A percentile compares a stretch with the other conserved stretches of the same genome.
phyloP scores from a whole-genome alignment of 2,329 filamentous ascomycete genomes.

The Talaromyces albobiverticillius region DNA sequence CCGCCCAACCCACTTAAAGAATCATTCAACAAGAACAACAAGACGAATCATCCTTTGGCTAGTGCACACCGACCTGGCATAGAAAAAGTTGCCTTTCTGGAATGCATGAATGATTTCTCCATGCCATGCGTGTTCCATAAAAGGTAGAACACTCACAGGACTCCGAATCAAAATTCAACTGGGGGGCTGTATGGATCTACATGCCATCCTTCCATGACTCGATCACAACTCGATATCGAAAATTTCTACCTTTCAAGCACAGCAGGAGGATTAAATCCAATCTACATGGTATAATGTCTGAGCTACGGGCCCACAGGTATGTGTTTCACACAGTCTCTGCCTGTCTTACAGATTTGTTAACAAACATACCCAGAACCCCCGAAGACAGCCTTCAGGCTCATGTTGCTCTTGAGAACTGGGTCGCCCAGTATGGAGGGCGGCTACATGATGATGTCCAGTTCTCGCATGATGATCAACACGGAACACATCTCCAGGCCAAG shows the following conservation, averaged over 20 bases:
- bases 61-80: too few relatives aligned
- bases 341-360: slow-evolving; percentile 1
- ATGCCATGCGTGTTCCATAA: too few relatives aligned
- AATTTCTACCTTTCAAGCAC: not conserved
- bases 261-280: not conserved
- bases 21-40: too few relatives aligned
- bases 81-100: too few relatives aligned
- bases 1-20: too few relatives aligned
- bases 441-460: slow-evolving; percentile 33
- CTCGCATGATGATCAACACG: slow-evolving; percentile 30
- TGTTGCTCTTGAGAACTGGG: slow-evolving; percentile 31
- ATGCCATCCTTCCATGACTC: not conserved
- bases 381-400: slow-evolving; percentile 18
- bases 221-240: not conserved
- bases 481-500: slow-evolving; percentile 35
- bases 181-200: not conserved
- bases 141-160: too few relatives aligned
- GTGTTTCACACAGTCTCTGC: not conserved
- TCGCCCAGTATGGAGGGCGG: slow-evolving; percentile 28
- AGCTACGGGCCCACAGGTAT: not conserved
- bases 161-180: too few relatives aligned
- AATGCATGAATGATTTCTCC: too few relatives aligned
- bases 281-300: not conserved
- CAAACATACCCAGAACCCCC: slow-evolving; percentile 3
- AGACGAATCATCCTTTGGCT: too few relatives aligned